A percentile compares a stretch with the other conserved stretches of the same genome.
phyloP scores from a whole-genome alignment of 192 early-diverging fungal species.

The Mortierella hygrophila region DNA sequence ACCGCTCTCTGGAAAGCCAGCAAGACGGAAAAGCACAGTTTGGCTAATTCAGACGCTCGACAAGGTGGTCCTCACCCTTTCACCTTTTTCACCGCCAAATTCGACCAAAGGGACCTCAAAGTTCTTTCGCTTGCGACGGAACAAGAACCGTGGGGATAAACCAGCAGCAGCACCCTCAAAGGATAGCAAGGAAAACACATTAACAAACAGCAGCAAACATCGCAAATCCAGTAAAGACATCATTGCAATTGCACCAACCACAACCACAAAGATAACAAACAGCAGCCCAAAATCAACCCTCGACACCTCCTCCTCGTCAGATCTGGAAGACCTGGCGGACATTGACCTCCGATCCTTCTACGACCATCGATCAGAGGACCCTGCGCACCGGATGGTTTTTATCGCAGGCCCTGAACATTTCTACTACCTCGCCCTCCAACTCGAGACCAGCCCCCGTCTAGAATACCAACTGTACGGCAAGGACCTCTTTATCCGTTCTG shows the following conservation, averaged over 20 bases:
- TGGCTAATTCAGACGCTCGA: not conserved
- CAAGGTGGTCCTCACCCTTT: not conserved
- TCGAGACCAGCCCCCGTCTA: slow-evolving; percentile 32
- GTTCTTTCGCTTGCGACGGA: not conserved
- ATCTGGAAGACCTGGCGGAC: slow-evolving; percentile 8
- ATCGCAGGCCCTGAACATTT: slow-evolving; percentile 49
- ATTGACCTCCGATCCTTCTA: slow-evolving; percentile 31
- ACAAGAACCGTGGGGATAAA: not conserved
- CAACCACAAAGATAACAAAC: slow-evolving; percentile 1
- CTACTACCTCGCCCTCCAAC: slow-evolving; percentile 46
- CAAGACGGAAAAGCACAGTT: not conserved
- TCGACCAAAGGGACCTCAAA: not conserved
- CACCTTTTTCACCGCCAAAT: not conserved
- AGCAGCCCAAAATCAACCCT: not conserved
- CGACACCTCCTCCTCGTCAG: not conserved
- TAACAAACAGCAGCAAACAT: too few relatives aligned
- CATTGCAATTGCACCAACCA: not conserved
- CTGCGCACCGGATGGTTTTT: slow-evolving; percentile 22
- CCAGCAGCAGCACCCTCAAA: not conserved
- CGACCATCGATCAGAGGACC: slow-evolving; percentile 26
- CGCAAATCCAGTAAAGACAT: not conserved
- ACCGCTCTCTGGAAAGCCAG: not conserved
- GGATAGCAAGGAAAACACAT: not conserved
- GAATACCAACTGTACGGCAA: slow-evolving; percentile 61
- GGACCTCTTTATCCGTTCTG: slow-evolving; percentile 68